Conservation (phyloP, 2,329 filamentous ascomycete genomes). For the Fusarium liriodendri region DNA sequence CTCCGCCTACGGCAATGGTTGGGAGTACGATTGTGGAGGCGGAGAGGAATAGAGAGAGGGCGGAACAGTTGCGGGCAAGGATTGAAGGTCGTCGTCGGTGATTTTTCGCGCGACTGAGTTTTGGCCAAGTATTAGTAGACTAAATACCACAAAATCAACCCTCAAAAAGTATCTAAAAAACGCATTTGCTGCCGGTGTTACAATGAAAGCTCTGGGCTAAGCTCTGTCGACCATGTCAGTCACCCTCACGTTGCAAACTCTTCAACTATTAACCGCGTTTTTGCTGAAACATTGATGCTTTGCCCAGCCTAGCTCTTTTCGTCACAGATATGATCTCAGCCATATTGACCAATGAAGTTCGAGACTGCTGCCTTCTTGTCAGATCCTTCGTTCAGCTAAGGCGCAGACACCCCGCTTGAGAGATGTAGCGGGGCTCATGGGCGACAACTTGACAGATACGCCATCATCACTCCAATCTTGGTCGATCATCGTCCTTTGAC, state of each 20-base stretch:
- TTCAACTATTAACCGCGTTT: not conserved
- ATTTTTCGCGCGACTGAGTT: not conserved
- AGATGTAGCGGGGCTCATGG: not conserved
- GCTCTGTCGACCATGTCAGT: not conserved
- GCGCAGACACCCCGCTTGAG: not conserved
- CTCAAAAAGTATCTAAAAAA: fast-evolving
- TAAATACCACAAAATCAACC: fast-evolving
- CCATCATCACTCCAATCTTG: not conserved
- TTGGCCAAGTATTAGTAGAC: not conserved
- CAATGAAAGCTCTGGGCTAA: not conserved
- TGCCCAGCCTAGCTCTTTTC: not conserved
- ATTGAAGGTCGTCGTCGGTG: too few species aligned
- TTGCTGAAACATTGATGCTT: not conserved
- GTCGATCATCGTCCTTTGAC: not conserved
- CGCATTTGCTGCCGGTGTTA: not conserved
- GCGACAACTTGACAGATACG: not conserved
- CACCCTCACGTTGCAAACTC: not conserved
- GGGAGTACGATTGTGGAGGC: not conserved
- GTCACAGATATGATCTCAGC: not conserved
- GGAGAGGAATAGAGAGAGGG: not conserved
- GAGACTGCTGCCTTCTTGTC: not conserved
- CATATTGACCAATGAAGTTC: not conserved
- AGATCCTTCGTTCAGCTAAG: not conserved
- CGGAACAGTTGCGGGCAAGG: not conserved
- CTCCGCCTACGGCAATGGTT: not conserved